phyloP scores from a whole-genome alignment of 2,329 filamentous ascomycete species.

The Fusarium lateritium region DNA sequence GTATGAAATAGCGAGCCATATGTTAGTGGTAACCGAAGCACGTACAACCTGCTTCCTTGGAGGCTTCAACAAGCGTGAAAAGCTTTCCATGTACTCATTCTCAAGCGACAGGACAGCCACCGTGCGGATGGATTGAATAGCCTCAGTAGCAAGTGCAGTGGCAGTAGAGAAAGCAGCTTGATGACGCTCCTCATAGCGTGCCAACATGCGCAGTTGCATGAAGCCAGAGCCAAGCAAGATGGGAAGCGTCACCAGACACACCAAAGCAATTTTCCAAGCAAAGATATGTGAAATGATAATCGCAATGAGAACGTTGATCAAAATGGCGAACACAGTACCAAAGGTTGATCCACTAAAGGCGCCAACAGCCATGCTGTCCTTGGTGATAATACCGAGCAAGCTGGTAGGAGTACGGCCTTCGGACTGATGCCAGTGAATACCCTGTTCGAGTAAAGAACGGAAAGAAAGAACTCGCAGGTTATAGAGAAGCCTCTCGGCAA shows the following conservation, averaged over 20 bases:
- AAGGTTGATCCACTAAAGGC: slow-evolving; percentile 79
- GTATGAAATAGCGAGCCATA: slow-evolving; percentile 73
- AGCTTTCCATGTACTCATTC: slow-evolving; percentile 65
- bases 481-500: slow-evolving; percentile 75
- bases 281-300: slow-evolving; percentile 79
- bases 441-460: slow-evolving; percentile 74
- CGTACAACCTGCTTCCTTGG: slow-evolving; percentile 68
- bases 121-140: slow-evolving; percentile 36
- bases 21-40: slow-evolving; percentile 65
- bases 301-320: slow-evolving; percentile 76
- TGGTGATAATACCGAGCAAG: slow-evolving; percentile 78
- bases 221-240: slow-evolving; percentile 77
- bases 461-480: slow-evolving; percentile 74
- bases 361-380: slow-evolving; percentile 75
- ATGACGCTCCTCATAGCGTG: slow-evolving; percentile 74
- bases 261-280: slow-evolving; percentile 82
- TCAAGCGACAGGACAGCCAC: slow-evolving; percentile 62
- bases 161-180: slow-evolving; percentile 70
- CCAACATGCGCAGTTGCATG: slow-evolving; percentile 75
- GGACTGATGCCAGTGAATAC: slow-evolving; percentile 79
- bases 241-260: slow-evolving; percentile 77
- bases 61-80: slow-evolving; percentile 63
- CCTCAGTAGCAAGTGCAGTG: slow-evolving; percentile 41
- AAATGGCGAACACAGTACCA: slow-evolving; percentile 76
- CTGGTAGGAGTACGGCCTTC: slow-evolving; percentile 70